These are phyloP conservation scores for Cunninghamia lanceolata DNA, from an alignment of 75 land plant genomes.

Conservation along the genomic window DNA sequence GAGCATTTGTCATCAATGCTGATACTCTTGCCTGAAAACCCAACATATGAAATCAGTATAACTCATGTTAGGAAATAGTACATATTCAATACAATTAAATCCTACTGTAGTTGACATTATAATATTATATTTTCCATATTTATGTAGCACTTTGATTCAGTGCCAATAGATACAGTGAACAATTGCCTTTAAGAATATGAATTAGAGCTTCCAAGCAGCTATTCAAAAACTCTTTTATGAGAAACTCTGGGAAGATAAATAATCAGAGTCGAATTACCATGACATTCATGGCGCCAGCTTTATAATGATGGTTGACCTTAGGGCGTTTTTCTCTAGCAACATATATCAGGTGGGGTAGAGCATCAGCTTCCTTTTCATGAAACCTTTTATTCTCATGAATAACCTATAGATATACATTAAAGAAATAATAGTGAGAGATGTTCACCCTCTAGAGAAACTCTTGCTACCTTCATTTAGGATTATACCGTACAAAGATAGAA, in stretches of 20 bases:
- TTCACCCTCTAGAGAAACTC: background rate
- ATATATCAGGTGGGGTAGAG: slow-evolving; percentile 43
- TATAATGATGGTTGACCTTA: slow-evolving; percentile 35
- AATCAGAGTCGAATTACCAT: slow-evolving; percentile 23
- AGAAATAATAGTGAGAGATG: background rate
- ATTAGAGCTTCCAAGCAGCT: background rate
- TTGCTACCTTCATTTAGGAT: background rate
- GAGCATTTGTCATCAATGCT: slow-evolving; percentile 46
- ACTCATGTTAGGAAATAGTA: background rate
- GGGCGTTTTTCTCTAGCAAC: slow-evolving; percentile 50
- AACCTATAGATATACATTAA: background rate
- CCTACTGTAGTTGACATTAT: background rate
- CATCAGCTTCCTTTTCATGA: background rate
- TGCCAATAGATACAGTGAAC: background rate
- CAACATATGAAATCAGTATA: background rate
- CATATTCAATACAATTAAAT: background rate
- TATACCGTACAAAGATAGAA: background rate
- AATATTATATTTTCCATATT: background rate
- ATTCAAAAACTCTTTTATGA: background rate
- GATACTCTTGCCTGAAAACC: slow-evolving; percentile 44
- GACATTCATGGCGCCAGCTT: slow-evolving; percentile 65
- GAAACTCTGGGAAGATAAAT: background rate
- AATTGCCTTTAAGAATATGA: too few relatives aligned
- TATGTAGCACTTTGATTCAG: background rate
- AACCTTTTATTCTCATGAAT: background rate